Conservation (phyloP, 108 stramenopile genomes). For the Schizochytrium sp. region DNA sequence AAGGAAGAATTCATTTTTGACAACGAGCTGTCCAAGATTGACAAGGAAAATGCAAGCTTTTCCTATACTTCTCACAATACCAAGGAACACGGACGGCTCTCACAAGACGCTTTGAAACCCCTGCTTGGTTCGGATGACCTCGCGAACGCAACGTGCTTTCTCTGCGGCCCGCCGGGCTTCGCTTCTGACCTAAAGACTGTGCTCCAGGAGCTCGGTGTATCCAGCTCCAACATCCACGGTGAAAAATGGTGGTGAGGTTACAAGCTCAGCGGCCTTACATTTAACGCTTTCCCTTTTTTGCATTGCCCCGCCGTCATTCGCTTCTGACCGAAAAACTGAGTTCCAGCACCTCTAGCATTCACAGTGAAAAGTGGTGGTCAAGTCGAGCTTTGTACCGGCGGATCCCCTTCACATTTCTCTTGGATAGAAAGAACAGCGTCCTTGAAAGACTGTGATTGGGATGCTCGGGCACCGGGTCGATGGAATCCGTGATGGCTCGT, state of each 20-base stretch:
- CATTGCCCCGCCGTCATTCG: background rate
- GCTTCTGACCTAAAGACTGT: background rate
- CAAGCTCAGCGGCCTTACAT: too few relatives aligned
- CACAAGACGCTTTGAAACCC: background rate
- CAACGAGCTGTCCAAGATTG: background rate
- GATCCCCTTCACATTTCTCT: too few relatives aligned
- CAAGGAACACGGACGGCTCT: background rate
- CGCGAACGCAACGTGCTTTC: background rate
- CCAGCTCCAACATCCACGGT: background rate
- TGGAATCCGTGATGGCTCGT: too few relatives aligned
- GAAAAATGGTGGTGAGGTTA: background rate
- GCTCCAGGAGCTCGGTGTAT: background rate
- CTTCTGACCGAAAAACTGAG: background rate
- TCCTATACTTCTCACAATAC: background rate
- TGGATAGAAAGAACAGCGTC: too few relatives aligned
- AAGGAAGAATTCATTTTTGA: background rate
- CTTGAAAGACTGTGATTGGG: too few relatives aligned
- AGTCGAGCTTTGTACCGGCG: too few relatives aligned
- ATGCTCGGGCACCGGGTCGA: too few relatives aligned
- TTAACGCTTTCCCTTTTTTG: background rate
- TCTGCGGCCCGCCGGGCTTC: background rate
- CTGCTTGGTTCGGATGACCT: background rate
- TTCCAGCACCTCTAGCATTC: too few relatives aligned
- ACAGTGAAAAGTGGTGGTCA: too few relatives aligned
- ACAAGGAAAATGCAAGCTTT: background rate